Conservation (phyloP, 371 early-diverging fungal genomes). For the Syncephalastrum sp. region DNA sequence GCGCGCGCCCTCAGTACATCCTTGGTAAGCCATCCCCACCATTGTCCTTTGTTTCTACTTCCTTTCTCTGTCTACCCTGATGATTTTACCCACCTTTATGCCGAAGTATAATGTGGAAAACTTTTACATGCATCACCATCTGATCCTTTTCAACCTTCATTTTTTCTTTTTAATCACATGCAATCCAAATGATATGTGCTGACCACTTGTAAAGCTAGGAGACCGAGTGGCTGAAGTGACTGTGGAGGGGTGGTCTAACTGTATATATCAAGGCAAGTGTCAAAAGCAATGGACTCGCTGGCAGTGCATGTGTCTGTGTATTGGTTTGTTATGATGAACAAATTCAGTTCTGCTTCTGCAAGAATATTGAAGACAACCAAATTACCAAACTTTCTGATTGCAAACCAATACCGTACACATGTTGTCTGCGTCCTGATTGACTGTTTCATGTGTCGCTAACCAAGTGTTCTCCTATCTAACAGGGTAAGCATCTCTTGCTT, state of each 20-base stretch:
- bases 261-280: slow-evolving; percentile 8
- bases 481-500: no score
- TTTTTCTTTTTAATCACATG: slow-evolving; percentile 3
- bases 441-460: slow-evolving; percentile 15
- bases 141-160: slow-evolving; percentile 17
- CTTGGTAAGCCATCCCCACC: no score
- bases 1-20: no score
- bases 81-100: slow-evolving; percentile 12
- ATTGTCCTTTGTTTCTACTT: no score
- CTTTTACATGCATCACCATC: slow-evolving; percentile 51
- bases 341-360: slow-evolving; percentile 52
- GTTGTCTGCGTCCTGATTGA: slow-evolving; percentile 3
- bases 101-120: slow-evolving; percentile 22
- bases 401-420: no score
- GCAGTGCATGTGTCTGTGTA: no score
- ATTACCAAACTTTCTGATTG: neutral
- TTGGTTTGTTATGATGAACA: slow-evolving; percentile 18
- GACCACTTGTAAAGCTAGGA: slow-evolving; percentile 1
- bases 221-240: no score
- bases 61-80: slow-evolving; percentile 2
- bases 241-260: no score
- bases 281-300: neutral
- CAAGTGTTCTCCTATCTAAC: slow-evolving; percentile 6
- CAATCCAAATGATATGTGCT: slow-evolving; percentile 8
- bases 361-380: slow-evolving; percentile 27